phyloP scores from a whole-genome alignment of 164 flowering plant species.

The Tetracentron sinense region DNA sequence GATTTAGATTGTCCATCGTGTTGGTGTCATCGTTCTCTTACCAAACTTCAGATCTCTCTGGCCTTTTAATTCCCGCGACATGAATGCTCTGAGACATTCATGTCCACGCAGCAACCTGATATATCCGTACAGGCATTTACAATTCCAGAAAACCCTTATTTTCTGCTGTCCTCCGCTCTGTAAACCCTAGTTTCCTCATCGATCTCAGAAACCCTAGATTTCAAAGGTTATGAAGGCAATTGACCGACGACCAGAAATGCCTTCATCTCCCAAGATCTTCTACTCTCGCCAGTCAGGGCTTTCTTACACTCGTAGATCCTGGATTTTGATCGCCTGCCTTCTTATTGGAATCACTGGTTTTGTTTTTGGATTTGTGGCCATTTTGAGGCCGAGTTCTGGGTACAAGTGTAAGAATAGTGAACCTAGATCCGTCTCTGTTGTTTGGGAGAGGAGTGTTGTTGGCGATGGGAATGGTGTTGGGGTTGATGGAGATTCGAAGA shows the following conservation, averaged over 20 bases:
- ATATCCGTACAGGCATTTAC: background rate
- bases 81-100: background rate
- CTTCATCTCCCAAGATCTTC: constrained; percentile 62
- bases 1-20: too few relatives aligned
- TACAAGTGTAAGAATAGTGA: constrained; percentile 27
- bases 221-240: constrained; percentile 12
- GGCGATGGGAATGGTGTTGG: constrained; percentile 6
- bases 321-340: constrained; percentile 34
- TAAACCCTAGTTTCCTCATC: background rate
- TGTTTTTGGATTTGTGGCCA: constrained; percentile 38
- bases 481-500: constrained; percentile 27
- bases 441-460: constrained; percentile 43
- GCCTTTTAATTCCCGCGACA: background rate
- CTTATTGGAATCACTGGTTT: constrained; percentile 52
- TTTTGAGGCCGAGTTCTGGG: constrained; percentile 20
- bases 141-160: too few relatives aligned
- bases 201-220: constrained; percentile 6
- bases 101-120: too few relatives aligned
- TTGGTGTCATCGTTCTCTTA: too few relatives aligned
- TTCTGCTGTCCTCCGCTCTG: too few relatives aligned
- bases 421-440: constrained; percentile 61
- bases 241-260: constrained; percentile 33
- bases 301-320: constrained; percentile 26
- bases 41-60: too few relatives aligned
- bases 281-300: constrained; percentile 42